Conservation (phyloP, 495 filamentous ascomycete species). For the Talaromyces trachyspermus region DNA sequence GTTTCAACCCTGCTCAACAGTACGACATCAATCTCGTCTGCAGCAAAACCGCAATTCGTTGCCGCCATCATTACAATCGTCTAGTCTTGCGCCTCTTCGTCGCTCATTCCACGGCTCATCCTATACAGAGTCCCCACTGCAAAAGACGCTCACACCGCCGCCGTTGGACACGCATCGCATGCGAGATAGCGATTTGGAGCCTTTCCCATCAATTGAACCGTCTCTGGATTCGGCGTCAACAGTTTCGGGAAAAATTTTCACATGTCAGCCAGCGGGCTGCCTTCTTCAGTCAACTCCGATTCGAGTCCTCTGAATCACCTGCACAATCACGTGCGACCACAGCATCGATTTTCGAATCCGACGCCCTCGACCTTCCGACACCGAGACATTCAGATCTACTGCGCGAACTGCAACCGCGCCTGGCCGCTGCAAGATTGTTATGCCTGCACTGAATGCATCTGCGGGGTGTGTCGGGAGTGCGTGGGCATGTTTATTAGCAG, state of each 20-base stretch:
- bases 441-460: conserved; percentile 91
- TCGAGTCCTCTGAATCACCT: conserved; percentile 38
- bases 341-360: conserved; percentile 42
- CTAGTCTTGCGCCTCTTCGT: conserved; percentile 32
- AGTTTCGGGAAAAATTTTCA: conserved; percentile 59
- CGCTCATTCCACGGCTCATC: conserved; percentile 53
- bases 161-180: conserved; percentile 54
- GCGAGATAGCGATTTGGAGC: conserved; percentile 54
- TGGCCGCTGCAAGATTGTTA: conserved; percentile 72
- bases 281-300: conserved; percentile 40
- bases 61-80: conserved; percentile 52
- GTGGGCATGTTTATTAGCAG: conserved; percentile 66
- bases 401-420: conserved; percentile 68
- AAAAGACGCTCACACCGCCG: conserved; percentile 76
- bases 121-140: conserved; percentile 79
- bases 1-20: conserved; percentile 35
- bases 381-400: conserved; percentile 74
- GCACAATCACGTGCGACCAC: conserved; percentile 30
- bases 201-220: conserved; percentile 80
- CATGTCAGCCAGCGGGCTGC: conserved; percentile 41
- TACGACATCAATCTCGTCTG: conserved; percentile 33
- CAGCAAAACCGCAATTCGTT: conserved; percentile 64
- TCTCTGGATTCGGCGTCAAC: conserved; percentile 50
- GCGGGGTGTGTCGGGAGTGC: conserved; percentile 79
- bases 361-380: conserved; percentile 36